A percentile compares a stretch with the other conserved stretches of the same genome.
Evolutionary conservation across 2,329 filamentous ascomycete genomes (phyloP).

Genomic region (Myriosclerotinia curreyana): DNA sequence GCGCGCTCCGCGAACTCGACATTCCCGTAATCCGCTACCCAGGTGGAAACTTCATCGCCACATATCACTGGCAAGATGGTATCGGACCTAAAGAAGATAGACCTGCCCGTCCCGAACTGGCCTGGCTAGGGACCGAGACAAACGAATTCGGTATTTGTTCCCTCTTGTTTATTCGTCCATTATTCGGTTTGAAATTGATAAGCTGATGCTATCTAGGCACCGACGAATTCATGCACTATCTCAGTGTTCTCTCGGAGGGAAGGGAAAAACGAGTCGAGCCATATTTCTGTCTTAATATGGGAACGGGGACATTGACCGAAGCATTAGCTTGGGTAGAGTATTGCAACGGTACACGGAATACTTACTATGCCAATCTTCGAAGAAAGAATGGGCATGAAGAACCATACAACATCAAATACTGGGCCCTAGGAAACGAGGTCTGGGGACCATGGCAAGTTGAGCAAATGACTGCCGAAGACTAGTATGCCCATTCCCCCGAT

Average conservation of each 20-base stretch:
- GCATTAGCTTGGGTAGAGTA: constrained; percentile 79
- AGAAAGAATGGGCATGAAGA: constrained; percentile 71
- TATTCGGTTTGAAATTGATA: not conserved
- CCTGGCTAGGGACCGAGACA: constrained; percentile 73
- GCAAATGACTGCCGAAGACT: constrained; percentile 55
- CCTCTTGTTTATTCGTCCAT: not conserved
- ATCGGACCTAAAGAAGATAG: constrained; percentile 70
- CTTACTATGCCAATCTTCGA: constrained; percentile 77
- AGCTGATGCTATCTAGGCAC: constrained; percentile 45
- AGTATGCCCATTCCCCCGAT: constrained; percentile 31
- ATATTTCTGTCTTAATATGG: constrained; percentile 78
- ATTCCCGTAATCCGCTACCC: constrained; percentile 78
- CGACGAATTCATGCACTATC: constrained; percentile 84
- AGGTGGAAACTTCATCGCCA: constrained; percentile 80
- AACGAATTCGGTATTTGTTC: constrained; percentile 65
- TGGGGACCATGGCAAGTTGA: constrained; percentile 48
- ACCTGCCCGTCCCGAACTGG: constrained; percentile 64
- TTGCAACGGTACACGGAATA: constrained; percentile 75
- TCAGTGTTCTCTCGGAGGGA: constrained; percentile 63
- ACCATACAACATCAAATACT: constrained; percentile 82
- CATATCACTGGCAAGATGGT: constrained; percentile 82
- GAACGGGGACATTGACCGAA: constrained; percentile 61
- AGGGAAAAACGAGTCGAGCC: constrained; percentile 64
- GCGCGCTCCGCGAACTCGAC: constrained; percentile 68
- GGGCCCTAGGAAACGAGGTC: constrained; percentile 75